These are phyloP conservation scores for Cercospora nicotianae DNA, from an alignment of 2,329 filamentous ascomycete species.

Conservation along the genomic window DNA sequence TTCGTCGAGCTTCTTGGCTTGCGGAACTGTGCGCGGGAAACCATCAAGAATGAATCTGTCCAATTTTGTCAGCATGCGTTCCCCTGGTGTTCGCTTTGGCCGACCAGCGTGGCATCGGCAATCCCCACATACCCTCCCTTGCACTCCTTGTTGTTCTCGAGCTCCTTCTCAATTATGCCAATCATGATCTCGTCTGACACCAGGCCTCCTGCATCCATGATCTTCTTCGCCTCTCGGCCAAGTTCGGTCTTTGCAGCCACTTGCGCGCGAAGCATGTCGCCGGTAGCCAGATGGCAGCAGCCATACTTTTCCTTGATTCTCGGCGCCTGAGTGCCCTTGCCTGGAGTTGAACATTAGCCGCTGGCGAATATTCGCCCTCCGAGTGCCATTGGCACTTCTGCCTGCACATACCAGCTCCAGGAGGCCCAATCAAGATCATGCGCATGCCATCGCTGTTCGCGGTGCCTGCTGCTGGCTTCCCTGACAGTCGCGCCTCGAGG, in stretches of 20 bases:
- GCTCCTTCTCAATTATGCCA: conserved; percentile 98
- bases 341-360: conserved; percentile 49
- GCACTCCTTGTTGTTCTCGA: conserved; percentile 92
- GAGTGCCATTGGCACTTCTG: not conserved
- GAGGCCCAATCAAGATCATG: conserved; percentile 97
- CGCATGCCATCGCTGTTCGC: conserved; percentile 65
- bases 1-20: conserved; percentile 89
- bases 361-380: conserved; percentile 14
- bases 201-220: conserved; percentile 97
- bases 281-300: conserved; percentile 95
- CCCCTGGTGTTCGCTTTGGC: not conserved
- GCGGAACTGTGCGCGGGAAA: conserved; percentile 93
- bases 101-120: not conserved
- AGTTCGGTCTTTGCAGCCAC: conserved; percentile 96
- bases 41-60: conserved; percentile 95
- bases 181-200: conserved; percentile 99
- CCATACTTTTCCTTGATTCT: conserved; percentile 98
- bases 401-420: conserved; percentile 78
- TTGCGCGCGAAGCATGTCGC: conserved; percentile 98
- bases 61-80: conserved; percentile 14
- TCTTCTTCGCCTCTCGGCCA: conserved; percentile 97
- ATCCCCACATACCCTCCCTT: conserved; percentile 75
- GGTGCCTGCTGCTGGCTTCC: conserved; percentile 42
- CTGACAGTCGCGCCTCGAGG: conserved; percentile 70
- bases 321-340: conserved; percentile 97